Conservation (phyloP, 2,329 filamentous ascomycete species). For the Corniculantispora saksenae region DNA sequence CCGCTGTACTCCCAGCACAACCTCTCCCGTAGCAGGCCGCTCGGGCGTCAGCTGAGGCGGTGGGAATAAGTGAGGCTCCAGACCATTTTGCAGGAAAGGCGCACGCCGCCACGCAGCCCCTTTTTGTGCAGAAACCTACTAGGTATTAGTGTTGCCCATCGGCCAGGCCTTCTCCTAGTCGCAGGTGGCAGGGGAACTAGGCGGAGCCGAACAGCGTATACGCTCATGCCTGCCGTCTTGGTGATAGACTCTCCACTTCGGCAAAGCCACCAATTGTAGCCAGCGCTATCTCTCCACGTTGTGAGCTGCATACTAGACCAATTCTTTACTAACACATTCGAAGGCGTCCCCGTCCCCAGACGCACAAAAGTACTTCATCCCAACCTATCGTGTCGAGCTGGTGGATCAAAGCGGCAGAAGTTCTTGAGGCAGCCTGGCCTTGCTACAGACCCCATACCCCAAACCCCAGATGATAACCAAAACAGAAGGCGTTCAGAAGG, state of each 20-base stretch:
- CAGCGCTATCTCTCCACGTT: neutral
- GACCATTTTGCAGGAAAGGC: neutral
- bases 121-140: neutral
- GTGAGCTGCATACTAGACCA: neutral
- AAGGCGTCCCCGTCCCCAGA: neutral
- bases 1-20: no score
- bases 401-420: neutral
- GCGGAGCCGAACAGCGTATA: no score
- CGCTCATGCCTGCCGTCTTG: neutral
- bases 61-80: neutral
- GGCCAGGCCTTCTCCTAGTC: no score
- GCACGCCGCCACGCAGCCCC: neutral
- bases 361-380: neutral
- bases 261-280: neutral
- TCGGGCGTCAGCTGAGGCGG: neutral
- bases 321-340: neutral
- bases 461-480: neutral
- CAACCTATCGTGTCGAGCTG: neutral
- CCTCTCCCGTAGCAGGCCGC: no score
- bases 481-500: neutral
- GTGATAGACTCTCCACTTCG: neutral
- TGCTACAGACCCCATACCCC: neutral
- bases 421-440: neutral
- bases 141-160: no score
- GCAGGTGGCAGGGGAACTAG: neutral